phyloP scores from a whole-genome alignment of 768 basidiomycete genomes.

The Floccularia luteovirens region DNA sequence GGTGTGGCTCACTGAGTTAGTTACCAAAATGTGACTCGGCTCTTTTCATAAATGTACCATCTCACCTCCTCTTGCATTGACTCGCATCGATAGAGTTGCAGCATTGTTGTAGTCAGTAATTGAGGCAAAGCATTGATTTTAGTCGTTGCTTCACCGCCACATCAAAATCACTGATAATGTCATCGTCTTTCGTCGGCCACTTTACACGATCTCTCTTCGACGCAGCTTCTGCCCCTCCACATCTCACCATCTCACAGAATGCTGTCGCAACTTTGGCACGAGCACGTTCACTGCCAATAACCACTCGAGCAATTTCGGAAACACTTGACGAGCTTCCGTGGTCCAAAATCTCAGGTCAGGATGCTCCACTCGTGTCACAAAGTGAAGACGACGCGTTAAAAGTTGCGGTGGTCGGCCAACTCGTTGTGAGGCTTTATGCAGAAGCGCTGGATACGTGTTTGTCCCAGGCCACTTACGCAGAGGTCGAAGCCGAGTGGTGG shows the following conservation, averaged over 20 bases:
- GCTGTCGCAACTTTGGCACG: background rate
- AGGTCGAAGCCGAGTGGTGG: conserved; percentile 86
- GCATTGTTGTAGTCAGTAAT: too few species aligned
- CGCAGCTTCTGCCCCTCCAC: conserved; percentile 14
- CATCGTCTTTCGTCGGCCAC: conserved; percentile 31
- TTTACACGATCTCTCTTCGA: conserved; percentile 24
- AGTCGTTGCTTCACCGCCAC: too few species aligned
- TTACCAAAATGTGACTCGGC: too few species aligned
- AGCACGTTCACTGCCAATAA: conserved; percentile 8
- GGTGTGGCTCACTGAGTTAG: too few species aligned
- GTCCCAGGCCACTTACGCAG: conserved; percentile 58
- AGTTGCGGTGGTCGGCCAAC: conserved; percentile 36
- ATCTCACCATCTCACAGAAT: conserved; percentile 8
- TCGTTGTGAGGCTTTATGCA: conserved; percentile 54
- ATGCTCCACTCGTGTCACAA: conserved; percentile 11
- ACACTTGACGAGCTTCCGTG: conserved; percentile 16
- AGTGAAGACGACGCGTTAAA: conserved; percentile 29
- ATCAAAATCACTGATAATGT: conserved; percentile 15
- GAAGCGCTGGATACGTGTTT: conserved; percentile 60
- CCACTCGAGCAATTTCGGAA: conserved; percentile 18
- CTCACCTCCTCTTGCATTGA: too few species aligned
- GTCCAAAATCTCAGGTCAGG: conserved; percentile 15
- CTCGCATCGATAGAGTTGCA: too few species aligned
- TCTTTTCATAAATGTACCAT: too few species aligned
- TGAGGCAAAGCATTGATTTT: too few species aligned